Evolutionary conservation across 1,284 basidiomycete genomes (phyloP).

Genomic region (Stygiomarasmius scandens): DNA sequence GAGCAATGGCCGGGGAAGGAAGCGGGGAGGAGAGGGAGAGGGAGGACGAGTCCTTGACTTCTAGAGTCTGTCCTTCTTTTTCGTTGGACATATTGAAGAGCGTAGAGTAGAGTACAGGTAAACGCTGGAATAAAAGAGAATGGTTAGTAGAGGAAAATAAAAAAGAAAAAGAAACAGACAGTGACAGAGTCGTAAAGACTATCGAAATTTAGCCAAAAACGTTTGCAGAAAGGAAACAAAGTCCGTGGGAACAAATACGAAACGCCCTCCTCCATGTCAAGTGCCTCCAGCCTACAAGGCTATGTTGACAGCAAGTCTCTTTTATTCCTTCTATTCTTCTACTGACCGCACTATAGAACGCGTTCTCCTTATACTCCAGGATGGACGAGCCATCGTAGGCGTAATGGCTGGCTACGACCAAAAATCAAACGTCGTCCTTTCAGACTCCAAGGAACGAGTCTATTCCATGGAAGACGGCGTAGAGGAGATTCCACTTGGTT

Average conservation of each 20-base stretch:
- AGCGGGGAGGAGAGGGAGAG: constrained; percentile 29
- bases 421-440: constrained; percentile 91
- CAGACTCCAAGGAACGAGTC: constrained; percentile 88
- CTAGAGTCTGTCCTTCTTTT: background rate
- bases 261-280: constrained; percentile 54
- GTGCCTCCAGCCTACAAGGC: constrained; percentile 65
- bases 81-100: background rate
- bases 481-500: constrained; percentile 92
- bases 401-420: constrained; percentile 89
- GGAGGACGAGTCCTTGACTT: background rate
- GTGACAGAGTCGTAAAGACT: background rate
- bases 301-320: constrained; percentile 79
- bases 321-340: background rate
- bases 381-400: constrained; percentile 88
- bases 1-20: constrained; percentile 56
- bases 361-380: constrained; percentile 88
- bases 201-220: too few relatives aligned
- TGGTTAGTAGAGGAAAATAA: background rate
- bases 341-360: constrained; percentile 52
- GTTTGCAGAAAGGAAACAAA: too few relatives aligned
- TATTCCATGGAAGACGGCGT: constrained; percentile 90
- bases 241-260: too few relatives aligned
- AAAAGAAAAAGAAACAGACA: background rate
- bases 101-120: background rate
- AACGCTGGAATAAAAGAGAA: background rate